phyloP scores from a whole-genome alignment of 805 yeast genomes.

The Kodamaea laetipori region DNA sequence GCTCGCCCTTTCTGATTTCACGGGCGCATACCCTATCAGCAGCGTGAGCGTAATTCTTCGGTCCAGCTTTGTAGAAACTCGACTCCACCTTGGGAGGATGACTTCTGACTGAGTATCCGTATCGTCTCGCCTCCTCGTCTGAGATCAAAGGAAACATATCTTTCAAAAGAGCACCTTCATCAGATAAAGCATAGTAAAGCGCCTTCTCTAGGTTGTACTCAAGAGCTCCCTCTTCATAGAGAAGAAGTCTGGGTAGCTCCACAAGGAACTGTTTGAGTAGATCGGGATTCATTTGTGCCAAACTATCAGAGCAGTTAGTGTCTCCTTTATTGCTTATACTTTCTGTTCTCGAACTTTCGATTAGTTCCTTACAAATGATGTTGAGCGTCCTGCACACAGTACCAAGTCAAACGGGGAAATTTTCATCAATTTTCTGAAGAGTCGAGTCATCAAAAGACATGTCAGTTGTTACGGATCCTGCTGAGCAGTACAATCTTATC shows the following conservation, averaged over 20 bases:
- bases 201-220: conserved; percentile 29
- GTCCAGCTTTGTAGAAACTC: not conserved
- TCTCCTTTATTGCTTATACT: not conserved
- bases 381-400: not conserved
- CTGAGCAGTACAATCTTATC: conserved; percentile 70
- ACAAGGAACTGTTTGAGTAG: conserved; percentile 29
- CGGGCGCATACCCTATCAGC: conserved; percentile 70
- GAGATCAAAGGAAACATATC: conserved; percentile 17
- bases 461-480: conserved; percentile 47
- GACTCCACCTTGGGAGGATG: not conserved
- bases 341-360: conserved; percentile 7
- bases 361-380: not conserved
- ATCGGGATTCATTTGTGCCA: conserved; percentile 14
- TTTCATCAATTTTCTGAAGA: not conserved
- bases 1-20: conserved; percentile 59
- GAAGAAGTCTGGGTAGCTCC: conserved; percentile 24
- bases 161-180: conserved; percentile 17
- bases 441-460: conserved; percentile 13
- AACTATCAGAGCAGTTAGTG: not conserved
- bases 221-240: conserved; percentile 17
- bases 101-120: not conserved
- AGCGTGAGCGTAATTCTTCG: conserved; percentile 42
- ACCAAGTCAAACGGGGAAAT: not conserved
- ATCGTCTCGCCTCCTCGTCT: not conserved
- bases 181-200: conserved; percentile 31